A percentile compares a stretch with the other conserved stretches of the same genome.
Evolutionary conservation across 441 rosid species (phyloP).

Genomic region (Gossypium aridum): DNA sequence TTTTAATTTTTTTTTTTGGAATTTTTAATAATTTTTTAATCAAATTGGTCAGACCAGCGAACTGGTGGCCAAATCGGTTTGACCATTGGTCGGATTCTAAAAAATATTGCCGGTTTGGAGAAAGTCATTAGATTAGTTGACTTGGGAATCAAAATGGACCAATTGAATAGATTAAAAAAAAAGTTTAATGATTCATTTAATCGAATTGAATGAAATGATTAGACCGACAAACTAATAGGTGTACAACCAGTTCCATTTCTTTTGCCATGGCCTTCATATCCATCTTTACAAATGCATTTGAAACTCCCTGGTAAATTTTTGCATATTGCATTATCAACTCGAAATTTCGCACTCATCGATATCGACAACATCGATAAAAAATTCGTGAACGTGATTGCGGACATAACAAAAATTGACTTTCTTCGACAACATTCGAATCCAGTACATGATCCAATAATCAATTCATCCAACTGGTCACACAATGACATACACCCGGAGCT

Average conservation of each 20-base stretch:
- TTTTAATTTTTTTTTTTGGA: too few species aligned
- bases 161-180: too few species aligned
- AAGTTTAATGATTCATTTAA: too few species aligned
- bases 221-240: background rate
- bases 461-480: background rate
- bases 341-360: background rate
- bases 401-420: background rate
- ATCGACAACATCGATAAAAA: conserved; percentile 24
- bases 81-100: too few species aligned
- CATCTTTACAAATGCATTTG: background rate
- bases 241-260: background rate
- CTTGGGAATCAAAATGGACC: too few species aligned
- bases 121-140: too few species aligned
- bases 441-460: conserved; percentile 9
- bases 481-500: conserved; percentile 1
- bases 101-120: too few species aligned
- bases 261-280: background rate
- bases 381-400: background rate
- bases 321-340: background rate
- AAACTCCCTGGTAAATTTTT: conserved; percentile 1
- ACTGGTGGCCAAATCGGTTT: too few species aligned
- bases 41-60: too few species aligned
- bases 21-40: too few species aligned
- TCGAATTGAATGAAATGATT: too few species aligned
- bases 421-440: conserved; percentile 29